A percentile compares a stretch with the other conserved stretches of the same genome.
These are phyloP conservation scores for Avena insularis DNA, from an alignment of 176 grass and related monocot species.

Conservation along the genomic window DNA sequence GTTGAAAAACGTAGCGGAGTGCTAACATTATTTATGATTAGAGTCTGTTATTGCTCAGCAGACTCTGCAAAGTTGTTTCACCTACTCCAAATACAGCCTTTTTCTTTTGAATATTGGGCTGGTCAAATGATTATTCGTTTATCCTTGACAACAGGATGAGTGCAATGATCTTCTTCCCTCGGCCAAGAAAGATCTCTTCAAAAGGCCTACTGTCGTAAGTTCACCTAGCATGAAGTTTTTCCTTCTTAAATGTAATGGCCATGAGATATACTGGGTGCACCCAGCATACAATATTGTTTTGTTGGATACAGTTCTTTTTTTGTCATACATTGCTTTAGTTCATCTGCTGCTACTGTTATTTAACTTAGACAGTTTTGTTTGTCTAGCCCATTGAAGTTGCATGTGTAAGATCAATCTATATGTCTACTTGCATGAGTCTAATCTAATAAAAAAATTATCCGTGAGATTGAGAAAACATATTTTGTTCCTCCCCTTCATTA, in stretches of 20 bases:
- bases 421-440: constrained; percentile 14
- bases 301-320: neutral
- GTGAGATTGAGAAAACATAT: no score
- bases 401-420: constrained; percentile 2
- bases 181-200: constrained; percentile 60
- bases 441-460: neutral
- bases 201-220: constrained; percentile 85
- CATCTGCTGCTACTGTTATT: neutral
- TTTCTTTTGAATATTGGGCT: constrained; percentile 8
- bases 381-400: neutral
- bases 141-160: constrained; percentile 71
- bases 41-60: constrained; percentile 10
- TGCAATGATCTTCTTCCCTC: constrained; percentile 64
- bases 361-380: neutral
- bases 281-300: neutral
- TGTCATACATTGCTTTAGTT: neutral
- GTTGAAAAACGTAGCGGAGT: neutral
- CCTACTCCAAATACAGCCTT: neutral
- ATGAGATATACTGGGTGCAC: constrained; percentile 5
- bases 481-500: neutral
- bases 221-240: neutral
- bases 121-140: constrained; percentile 29
- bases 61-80: constrained; percentile 11
- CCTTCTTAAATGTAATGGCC: constrained; percentile 20
- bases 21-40: neutral